These are phyloP conservation scores for Globisporangium radiosum DNA, from an alignment of 352 stramenopile species.

Conservation along the genomic window DNA sequence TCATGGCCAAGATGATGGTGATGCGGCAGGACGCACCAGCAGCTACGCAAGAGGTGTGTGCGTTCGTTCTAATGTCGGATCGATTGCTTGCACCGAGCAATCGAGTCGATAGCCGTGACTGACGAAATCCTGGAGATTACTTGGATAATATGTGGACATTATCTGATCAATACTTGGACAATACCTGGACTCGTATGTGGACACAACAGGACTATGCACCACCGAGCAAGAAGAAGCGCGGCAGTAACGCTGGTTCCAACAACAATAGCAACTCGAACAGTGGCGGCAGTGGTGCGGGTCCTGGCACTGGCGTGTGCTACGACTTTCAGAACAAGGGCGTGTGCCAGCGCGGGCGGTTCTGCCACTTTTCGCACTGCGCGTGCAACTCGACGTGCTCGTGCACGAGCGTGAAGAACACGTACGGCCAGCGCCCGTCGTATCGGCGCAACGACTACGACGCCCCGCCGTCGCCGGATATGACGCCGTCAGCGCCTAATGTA, in stretches of 20 bases:
- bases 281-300: conserved; percentile 21
- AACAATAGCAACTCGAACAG: conserved; percentile 4
- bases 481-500: neutral
- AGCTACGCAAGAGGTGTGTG: neutral
- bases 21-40: conserved; percentile 21
- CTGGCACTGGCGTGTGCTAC: conserved; percentile 80
- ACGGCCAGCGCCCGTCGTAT: conserved; percentile 79
- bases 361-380: conserved; percentile 84
- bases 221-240: conserved; percentile 64
- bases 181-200: neutral
- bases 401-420: conserved; percentile 77
- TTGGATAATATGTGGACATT: too few relatives aligned
- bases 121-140: too few relatives aligned
- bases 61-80: neutral
- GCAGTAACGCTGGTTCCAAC: conserved; percentile 14
- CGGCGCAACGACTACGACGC: conserved; percentile 78
- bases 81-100: too few relatives aligned
- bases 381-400: conserved; percentile 84
- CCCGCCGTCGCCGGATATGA: conserved; percentile 47
- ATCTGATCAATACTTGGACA: too few relatives aligned
- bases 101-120: too few relatives aligned
- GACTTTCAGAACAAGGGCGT: conserved; percentile 88
- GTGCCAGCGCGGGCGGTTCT: conserved; percentile 76
- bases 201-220: conserved; percentile 40
- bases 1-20: conserved; percentile 20